phyloP scores from a whole-genome alignment of 2,329 filamentous ascomycete genomes.

The Daldinia sp. region DNA sequence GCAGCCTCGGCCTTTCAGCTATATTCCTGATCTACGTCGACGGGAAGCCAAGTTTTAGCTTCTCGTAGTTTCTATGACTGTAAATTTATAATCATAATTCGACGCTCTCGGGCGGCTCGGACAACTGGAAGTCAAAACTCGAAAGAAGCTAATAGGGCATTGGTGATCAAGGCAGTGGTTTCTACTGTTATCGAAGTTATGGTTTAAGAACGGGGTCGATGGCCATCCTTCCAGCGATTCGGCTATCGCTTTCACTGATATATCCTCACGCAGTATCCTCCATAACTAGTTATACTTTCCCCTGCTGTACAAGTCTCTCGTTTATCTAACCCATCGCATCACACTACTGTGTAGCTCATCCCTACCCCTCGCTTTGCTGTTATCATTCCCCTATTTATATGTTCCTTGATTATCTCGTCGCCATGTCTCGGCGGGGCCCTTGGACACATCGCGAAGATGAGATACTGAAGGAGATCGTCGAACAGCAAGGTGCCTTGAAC shows the following conservation, averaged over 20 bases:
- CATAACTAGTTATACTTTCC: too few species aligned
- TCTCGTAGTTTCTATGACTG: background rate
- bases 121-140: background rate
- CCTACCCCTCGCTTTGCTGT: background rate
- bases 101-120: background rate
- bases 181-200: background rate
- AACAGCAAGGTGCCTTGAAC: constrained; percentile 77
- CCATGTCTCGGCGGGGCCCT: constrained; percentile 66
- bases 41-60: background rate
- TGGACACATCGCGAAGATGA: constrained; percentile 84
- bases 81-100: background rate
- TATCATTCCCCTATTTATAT: background rate
- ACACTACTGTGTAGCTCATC: background rate
- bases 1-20: background rate
- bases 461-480: constrained; percentile 74
- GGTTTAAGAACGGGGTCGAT: background rate
- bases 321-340: background rate
- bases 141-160: background rate
- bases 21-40: background rate
- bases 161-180: background rate
- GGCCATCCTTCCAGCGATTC: background rate
- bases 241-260: background rate
- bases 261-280: background rate
- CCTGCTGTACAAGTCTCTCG: background rate
- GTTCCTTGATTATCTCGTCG: too few species aligned